Conservation (phyloP, 75 land plant genomes). For the Gnetum montanum region DNA sequence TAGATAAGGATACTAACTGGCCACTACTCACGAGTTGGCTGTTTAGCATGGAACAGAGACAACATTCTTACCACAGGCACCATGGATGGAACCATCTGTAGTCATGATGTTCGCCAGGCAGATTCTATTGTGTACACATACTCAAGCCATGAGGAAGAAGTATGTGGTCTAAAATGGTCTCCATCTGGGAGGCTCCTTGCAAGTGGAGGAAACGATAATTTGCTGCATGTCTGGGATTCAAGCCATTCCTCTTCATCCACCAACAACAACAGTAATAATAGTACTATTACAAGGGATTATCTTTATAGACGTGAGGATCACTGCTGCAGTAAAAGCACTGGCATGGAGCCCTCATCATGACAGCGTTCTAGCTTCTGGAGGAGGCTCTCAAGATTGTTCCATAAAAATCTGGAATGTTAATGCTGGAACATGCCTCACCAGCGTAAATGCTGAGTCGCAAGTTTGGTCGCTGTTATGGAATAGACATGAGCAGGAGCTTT, state of each 20-base stretch:
- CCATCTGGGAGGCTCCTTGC: conserved; percentile 66
- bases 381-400: conserved; percentile 58
- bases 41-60: conserved; percentile 59
- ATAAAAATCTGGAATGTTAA: conserved; percentile 78
- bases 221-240: conserved; percentile 77
- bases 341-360: conserved; percentile 68
- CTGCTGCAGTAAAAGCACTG: conserved; percentile 71
- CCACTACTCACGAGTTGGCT: conserved; percentile 50
- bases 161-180: conserved; percentile 65
- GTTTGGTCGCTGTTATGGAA: conserved; percentile 69
- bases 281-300: background rate
- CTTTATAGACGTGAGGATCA: conserved; percentile 13
- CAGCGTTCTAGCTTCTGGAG: conserved; percentile 62
- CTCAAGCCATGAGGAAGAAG: conserved; percentile 49
- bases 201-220: conserved; percentile 82
- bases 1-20: conserved; percentile 55
- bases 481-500: conserved; percentile 57
- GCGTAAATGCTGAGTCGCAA: conserved; percentile 52
- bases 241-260: conserved; percentile 23
- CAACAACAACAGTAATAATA: too few relatives aligned
- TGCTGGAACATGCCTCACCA: conserved; percentile 38
- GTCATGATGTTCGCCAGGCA: conserved; percentile 47
- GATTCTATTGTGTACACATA: conserved; percentile 21
- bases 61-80: conserved; percentile 56
- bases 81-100: conserved; percentile 40